These are phyloP conservation scores for Epichloe bromicola DNA, from an alignment of 2,329 filamentous ascomycete genomes.

Conservation along the genomic window DNA sequence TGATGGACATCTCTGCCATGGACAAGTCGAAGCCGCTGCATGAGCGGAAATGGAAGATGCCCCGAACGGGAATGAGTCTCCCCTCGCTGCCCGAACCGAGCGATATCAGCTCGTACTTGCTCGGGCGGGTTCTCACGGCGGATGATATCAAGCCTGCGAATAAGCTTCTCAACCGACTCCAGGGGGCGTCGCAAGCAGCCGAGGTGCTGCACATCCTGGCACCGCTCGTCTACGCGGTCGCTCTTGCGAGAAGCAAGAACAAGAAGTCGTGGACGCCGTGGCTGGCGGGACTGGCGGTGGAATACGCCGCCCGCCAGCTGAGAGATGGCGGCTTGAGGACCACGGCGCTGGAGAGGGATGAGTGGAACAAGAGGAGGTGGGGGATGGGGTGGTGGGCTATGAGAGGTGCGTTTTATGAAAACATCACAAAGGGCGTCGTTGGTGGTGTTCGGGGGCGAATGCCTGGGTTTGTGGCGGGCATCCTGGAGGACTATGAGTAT, in stretches of 20 bases:
- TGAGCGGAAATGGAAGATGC: conserved; percentile 71
- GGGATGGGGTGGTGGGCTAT: conserved; percentile 90
- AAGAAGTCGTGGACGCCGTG: conserved; percentile 84
- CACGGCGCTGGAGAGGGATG: conserved; percentile 78
- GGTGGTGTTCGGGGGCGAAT: conserved; percentile 61
- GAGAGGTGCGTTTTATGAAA: conserved; percentile 94
- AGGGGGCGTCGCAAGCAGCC: conserved; percentile 60
- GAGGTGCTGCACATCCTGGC: conserved; percentile 88
- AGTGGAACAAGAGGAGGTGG: conserved; percentile 80
- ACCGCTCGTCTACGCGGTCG: conserved; percentile 74
- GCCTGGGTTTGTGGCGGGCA: conserved; percentile 67
- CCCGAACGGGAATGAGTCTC: conserved; percentile 76
- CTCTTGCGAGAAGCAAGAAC: conserved; percentile 59
- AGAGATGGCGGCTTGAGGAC: conserved; percentile 62
- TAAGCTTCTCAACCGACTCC: conserved; percentile 70
- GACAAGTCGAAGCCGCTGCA: conserved; percentile 20
- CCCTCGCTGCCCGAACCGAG: conserved; percentile 69
- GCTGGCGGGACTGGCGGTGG: conserved; percentile 72
- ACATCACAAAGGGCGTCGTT: conserved; percentile 67
- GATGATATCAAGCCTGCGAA: conserved; percentile 93
- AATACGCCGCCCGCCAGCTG: conserved; percentile 81
- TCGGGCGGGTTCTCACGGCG: conserved; percentile 80
- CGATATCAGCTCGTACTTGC: conserved; percentile 77
- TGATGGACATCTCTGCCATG: conserved; percentile 22
- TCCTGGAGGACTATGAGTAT: conserved; percentile 93